Percentiles rank a stretch among this genome's conserved stretches.
These are phyloP conservation scores for Puya raimondii DNA, from an alignment of 176 grass and related monocot species.

Conservation along the genomic window DNA sequence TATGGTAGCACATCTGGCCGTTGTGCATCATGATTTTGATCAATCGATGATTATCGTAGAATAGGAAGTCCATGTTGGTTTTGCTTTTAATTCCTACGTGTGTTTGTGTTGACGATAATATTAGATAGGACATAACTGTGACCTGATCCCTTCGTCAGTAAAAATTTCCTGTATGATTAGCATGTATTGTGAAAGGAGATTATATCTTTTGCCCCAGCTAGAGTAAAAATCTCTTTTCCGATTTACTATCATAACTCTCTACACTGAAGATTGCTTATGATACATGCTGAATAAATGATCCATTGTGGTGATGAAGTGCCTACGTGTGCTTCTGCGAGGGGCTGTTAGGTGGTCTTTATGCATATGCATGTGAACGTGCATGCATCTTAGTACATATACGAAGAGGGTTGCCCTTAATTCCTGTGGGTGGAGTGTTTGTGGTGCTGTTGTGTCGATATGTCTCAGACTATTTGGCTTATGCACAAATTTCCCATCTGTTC, in stretches of 20 bases:
- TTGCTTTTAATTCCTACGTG: background rate
- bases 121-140: background rate
- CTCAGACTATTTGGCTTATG: too few species aligned
- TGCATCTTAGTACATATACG: too few species aligned
- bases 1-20: conserved; percentile 5
- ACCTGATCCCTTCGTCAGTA: background rate
- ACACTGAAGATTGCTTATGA: background rate
- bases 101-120: background rate
- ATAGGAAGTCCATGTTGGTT: background rate
- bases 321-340: too few species aligned
- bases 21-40: background rate
- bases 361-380: too few species aligned
- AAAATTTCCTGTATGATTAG: too few species aligned
- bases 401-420: too few species aligned
- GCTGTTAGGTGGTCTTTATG: too few species aligned
- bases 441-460: too few species aligned
- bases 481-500: too few species aligned
- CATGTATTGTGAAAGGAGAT: background rate
- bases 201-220: background rate
- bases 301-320: background rate
- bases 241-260: background rate
- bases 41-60: background rate
- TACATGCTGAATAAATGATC: background rate
- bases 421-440: too few species aligned
- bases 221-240: too few species aligned